Percentiles rank a stretch among this genome's conserved stretches.
Conservation (phyloP, 169 alveolate genomes). For the Blepharisma undulans region DNA sequence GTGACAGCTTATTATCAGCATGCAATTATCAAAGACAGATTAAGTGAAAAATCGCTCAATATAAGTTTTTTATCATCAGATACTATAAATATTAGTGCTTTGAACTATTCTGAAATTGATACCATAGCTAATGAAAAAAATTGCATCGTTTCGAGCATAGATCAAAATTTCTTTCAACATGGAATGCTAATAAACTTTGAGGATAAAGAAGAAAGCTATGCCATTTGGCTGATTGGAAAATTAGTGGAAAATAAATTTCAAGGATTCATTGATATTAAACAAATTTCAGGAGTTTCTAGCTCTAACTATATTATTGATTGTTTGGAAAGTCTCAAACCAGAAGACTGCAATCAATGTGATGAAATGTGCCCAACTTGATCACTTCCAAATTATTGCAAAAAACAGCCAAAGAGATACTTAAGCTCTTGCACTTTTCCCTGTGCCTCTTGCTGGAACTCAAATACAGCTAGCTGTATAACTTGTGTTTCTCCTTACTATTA, state of each 20-base stretch:
- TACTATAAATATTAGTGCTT: no score
- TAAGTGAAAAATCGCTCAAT: not conserved
- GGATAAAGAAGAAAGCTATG: not conserved
- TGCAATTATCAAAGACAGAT: not conserved
- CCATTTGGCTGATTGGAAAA: not conserved
- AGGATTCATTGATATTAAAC: not conserved
- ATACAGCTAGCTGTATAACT: not conserved
- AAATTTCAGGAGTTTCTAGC: no score
- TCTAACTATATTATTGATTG: not conserved
- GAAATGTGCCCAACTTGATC: not conserved
- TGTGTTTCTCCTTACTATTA: not conserved
- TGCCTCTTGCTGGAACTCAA: not conserved
- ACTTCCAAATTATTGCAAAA: not conserved
- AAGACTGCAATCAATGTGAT: not conserved
- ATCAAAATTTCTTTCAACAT: not conserved
- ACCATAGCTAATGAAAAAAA: not conserved
- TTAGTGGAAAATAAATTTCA: not conserved
- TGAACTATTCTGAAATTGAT: not conserved
- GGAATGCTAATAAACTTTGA: not conserved
- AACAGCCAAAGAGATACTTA: not conserved
- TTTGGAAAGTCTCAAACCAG: not conserved
- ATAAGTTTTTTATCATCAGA: not conserved
- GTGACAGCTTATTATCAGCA: not conserved
- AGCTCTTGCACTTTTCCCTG: not conserved
- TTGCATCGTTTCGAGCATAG: not conserved